A percentile compares a stretch with the other conserved stretches of the same genome.
phyloP scores from a whole-genome alignment of 2,329 filamentous ascomycete species.

The Aspergillus aculeatus region DNA sequence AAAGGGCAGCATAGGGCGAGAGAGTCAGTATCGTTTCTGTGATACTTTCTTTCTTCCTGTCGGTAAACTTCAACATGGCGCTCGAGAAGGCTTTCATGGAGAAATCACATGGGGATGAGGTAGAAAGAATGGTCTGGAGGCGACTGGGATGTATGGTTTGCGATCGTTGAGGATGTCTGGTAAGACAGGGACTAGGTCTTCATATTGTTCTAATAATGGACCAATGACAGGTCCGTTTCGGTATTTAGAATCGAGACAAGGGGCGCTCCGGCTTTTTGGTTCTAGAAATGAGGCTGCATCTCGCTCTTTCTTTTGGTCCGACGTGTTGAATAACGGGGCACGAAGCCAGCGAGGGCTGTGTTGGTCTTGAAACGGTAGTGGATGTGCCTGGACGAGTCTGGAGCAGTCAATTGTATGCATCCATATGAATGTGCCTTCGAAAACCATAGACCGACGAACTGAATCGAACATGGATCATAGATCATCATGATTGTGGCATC shows the following conservation, averaged over 20 bases:
- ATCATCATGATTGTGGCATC: neutral
- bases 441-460: neutral
- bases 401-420: neutral
- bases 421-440: neutral
- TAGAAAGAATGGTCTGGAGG: neutral
- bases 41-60: neutral
- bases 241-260: neutral
- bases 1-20: neutral
- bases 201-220: conserved; percentile 8
- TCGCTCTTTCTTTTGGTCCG: neutral
- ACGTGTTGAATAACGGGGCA: neutral
- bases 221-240: neutral
- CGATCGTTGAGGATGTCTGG: neutral
- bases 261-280: neutral
- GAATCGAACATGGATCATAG: neutral
- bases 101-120: neutral
- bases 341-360: neutral
- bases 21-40: neutral
- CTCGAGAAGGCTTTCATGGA: neutral
- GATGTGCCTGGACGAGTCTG: neutral
- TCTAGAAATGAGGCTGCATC: neutral
- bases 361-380: neutral
- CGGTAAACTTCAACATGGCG: neutral
- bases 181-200: neutral
- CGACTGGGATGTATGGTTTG: neutral